These are phyloP conservation scores for Penicillium freii DNA, from an alignment of 2,329 filamentous ascomycete genomes.

Conservation along the genomic window DNA sequence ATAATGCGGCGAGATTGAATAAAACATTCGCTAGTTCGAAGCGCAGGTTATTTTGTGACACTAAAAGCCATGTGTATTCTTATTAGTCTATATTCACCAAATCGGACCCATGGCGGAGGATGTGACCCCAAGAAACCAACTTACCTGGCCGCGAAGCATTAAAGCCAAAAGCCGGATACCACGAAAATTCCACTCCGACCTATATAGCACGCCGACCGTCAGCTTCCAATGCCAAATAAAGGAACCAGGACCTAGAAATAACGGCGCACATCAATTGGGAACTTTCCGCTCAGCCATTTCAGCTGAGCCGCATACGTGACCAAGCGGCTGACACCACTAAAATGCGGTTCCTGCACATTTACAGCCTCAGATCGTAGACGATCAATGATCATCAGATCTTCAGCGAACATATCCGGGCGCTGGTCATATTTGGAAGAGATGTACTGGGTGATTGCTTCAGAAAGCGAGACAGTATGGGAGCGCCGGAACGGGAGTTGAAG, in stretches of 20 bases:
- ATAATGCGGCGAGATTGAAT: conserved; percentile 89
- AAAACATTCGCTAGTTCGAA: conserved; percentile 90
- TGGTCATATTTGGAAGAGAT: conserved; percentile 99
- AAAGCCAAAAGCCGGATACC: conserved; percentile 92
- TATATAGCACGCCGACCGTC: conserved; percentile 35
- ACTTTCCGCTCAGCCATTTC: conserved; percentile 90
- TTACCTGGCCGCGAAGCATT: conserved; percentile 69
- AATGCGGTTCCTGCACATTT: conserved; percentile 82
- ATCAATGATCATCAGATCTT: conserved; percentile 85
- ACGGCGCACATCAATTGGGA: conserved; percentile 77
- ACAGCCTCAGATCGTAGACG: conserved; percentile 79
- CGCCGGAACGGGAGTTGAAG: conserved; percentile 84
- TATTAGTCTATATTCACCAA: neutral
- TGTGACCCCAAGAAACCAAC: conserved; percentile 10
- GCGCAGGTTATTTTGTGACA: conserved; percentile 64
- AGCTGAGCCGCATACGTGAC: conserved; percentile 89
- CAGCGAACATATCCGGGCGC: conserved; percentile 92
- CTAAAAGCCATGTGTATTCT: conserved; percentile 25
- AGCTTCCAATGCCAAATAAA: conserved; percentile 1
- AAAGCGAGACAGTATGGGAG: conserved; percentile 74
- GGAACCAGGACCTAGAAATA: conserved; percentile 9
- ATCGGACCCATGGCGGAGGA: conserved; percentile 1
- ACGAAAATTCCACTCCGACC: conserved; percentile 93
- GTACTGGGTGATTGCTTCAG: conserved; percentile 83
- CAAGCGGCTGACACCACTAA: conserved; percentile 82